phyloP scores from a whole-genome alignment of 2,329 filamentous ascomycete species.

The Exophiala lecanii-corni region DNA sequence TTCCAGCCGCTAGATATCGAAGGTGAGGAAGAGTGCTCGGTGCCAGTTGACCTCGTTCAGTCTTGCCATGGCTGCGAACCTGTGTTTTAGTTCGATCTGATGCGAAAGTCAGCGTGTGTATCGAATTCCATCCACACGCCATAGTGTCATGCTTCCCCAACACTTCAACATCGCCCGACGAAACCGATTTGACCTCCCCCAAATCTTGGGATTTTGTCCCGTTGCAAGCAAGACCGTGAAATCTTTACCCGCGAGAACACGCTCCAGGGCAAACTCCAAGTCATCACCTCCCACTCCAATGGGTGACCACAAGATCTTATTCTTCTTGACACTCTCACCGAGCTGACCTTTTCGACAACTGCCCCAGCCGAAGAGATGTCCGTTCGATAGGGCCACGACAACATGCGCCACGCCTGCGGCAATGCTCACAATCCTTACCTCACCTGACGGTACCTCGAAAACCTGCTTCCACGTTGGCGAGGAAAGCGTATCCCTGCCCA shows the following conservation, averaged over 20 bases:
- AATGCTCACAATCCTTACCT: constrained; percentile 31
- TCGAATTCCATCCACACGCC: constrained; percentile 16
- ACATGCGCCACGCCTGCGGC: constrained; percentile 74
- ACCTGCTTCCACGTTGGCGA: constrained; percentile 6
- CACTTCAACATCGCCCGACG: background rate
- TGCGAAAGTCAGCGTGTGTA: constrained; percentile 63
- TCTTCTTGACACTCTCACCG: constrained; percentile 50
- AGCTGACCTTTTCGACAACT: constrained; percentile 80
- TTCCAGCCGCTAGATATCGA: constrained; percentile 69
- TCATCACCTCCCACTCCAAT: constrained; percentile 52
- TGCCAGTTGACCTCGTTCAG: constrained; percentile 78
- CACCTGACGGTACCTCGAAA: constrained; percentile 11
- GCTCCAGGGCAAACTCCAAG: constrained; percentile 56
- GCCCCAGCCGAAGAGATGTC: constrained; percentile 83
- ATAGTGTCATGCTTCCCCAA: constrained; percentile 2
- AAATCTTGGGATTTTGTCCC: constrained; percentile 8
- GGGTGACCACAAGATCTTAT: constrained; percentile 54
- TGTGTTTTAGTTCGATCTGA: constrained; percentile 27
- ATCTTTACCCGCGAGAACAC: constrained; percentile 75
- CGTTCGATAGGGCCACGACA: constrained; percentile 67
- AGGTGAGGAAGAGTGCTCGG: constrained; percentile 58
- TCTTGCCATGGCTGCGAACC: constrained; percentile 65
- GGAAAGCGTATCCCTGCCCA: constrained; percentile 41
- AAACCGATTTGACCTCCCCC: constrained; percentile 10
- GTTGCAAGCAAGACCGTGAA: constrained; percentile 69